Evolutionary conservation across 371 early-diverging fungal species (phyloP).

Genomic region (Umbelopsis sp.): DNA sequence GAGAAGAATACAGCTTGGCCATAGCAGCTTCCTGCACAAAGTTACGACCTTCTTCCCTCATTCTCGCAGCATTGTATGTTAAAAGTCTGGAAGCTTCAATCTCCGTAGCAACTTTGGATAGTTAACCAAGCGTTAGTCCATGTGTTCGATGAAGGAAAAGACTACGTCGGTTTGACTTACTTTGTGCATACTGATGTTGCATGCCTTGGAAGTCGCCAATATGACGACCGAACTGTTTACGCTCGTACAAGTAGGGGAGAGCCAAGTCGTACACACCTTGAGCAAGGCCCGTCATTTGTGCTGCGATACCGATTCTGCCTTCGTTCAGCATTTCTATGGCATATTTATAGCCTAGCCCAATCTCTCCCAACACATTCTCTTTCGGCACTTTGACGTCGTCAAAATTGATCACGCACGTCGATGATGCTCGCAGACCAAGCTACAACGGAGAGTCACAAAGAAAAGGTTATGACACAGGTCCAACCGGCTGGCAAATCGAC

Average conservation of each 20-base stretch:
- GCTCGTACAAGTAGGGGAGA: constrained; percentile 91
- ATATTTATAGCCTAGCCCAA: constrained; percentile 97
- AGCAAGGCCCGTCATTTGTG: constrained; percentile 97
- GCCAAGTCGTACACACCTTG: constrained; percentile 94
- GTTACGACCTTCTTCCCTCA: constrained; percentile 90
- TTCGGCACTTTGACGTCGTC: constrained; percentile 92
- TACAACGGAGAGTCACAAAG: constrained; percentile 25
- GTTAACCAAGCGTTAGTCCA: not conserved
- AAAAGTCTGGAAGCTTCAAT: constrained; percentile 95
- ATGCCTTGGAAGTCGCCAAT: constrained; percentile 97
- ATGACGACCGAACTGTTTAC: constrained; percentile 90
- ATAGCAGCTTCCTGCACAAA: constrained; percentile 97
- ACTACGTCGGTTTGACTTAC: constrained; percentile 20
- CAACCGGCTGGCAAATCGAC: too few relatives aligned
- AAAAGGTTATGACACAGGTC: not conserved
- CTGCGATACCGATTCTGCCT: constrained; percentile 98
- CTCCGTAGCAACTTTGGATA: constrained; percentile 73
- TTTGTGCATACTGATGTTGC: constrained; percentile 97
- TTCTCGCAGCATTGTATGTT: constrained; percentile 96
- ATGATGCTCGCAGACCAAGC: constrained; percentile 95
- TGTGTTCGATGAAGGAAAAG: not conserved
- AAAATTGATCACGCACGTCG: constrained; percentile 93
- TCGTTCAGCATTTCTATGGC: constrained; percentile 98
- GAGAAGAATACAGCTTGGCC: constrained; percentile 95
- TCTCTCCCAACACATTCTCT: constrained; percentile 87